Base-by-base conservation (phyloP, 208 protist genomes). In the Leishmania gerbilli region DNA sequence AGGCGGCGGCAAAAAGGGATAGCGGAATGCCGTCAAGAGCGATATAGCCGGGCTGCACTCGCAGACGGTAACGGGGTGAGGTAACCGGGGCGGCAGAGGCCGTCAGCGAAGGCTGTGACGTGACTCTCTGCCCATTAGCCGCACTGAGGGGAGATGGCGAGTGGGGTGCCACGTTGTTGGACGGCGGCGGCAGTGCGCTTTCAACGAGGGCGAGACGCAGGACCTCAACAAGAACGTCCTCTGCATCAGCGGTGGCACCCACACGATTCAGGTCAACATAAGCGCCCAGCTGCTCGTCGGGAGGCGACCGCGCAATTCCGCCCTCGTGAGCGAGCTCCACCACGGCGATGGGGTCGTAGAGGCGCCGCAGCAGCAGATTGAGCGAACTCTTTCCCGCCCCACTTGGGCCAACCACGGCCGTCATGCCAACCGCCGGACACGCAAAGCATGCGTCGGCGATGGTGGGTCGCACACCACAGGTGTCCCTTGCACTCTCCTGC, bases 301-400 rank as follows among this genome's bases (percentile, higher is more conserved):
- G 68, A 17, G 42, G 40, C 21, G 68, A 74, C 24, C 45, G 24
- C 21, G 3, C 68, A 27, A 27, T 31, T 53, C 24, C 27, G 17
- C 24, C 11, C 21, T 21, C 45, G 45, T 19, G 68, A 21, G 17
- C 56, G 67, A 27, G 51, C 40, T 74, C 68, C 24, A 82, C 40
- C 7, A 88, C 80, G 0, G 78, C 71, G 24, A 94, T 47, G 4
- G 92, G 89, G 58, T 97, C 91, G 83, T 96, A 98, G 51, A 92
- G 84, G 51, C 95, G 92, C 62, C 88, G 88, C 40, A 98, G 77
- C 76, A 98, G 85, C 60, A 71, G 15, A 9, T 91, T 77, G 8
- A 95, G 65, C 8, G 94, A 95, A 51, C 84, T 92, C 86, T 98
- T 98, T 40, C 96, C 96, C 40, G 88, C 90, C 21, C 96, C 96